phyloP scores from a whole-genome alignment of 176 grass and related monocot species.

The Hsuehochloa calcarea region DNA sequence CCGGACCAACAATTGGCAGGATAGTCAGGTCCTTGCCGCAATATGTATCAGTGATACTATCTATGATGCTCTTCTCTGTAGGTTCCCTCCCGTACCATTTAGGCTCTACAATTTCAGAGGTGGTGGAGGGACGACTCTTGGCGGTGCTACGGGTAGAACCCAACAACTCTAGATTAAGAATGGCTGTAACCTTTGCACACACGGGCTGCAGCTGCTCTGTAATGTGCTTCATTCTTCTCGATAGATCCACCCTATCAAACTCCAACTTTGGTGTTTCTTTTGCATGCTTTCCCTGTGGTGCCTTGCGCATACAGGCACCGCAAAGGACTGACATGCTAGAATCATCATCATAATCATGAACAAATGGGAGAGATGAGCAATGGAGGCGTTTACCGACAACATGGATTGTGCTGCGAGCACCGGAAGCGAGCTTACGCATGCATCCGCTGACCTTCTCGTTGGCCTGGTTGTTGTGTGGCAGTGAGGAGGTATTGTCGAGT shows the following conservation, averaged over 20 bases:
- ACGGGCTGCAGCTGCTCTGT: not conserved
- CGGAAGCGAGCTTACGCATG: not conserved
- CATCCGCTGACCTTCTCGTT: too few species aligned
- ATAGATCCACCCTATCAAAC: not conserved
- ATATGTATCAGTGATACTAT: not conserved
- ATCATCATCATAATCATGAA: not conserved
- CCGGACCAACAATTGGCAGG: conserved; percentile 39
- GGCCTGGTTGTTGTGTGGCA: not conserved
- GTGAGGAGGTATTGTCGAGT: too few species aligned
- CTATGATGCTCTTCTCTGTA: not conserved
- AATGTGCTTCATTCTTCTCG: not conserved
- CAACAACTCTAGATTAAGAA: not conserved
- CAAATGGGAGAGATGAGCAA: not conserved
- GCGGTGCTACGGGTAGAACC: not conserved
- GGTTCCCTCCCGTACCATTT: conserved; percentile 22
- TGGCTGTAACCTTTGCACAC: not conserved
- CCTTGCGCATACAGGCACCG: not conserved
- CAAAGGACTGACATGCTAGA: not conserved
- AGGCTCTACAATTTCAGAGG: not conserved
- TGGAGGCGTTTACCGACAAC: not conserved
- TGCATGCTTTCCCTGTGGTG: too few species aligned
- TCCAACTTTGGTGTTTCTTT: not conserved
- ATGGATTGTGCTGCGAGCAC: not conserved
- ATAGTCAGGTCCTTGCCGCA: not conserved
- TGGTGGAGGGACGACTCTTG: not conserved